Evolutionary conservation across 2,329 filamentous ascomycete species (phyloP).

Genomic region (Neonectria sp.): DNA sequence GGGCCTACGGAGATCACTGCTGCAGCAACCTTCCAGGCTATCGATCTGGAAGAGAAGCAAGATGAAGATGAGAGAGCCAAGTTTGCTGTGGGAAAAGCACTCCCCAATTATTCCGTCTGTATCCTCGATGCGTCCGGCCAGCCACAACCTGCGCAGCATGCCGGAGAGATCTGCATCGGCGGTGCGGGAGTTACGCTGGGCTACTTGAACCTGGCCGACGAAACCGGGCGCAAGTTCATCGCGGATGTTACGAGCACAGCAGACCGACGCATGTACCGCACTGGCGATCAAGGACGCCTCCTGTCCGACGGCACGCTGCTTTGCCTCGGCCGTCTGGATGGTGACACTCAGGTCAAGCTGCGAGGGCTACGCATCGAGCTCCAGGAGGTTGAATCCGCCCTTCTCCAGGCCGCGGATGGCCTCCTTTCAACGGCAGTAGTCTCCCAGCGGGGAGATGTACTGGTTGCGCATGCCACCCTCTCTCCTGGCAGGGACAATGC

Average conservation of each 20-base stretch:
- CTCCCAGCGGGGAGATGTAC: slow-evolving; percentile 19
- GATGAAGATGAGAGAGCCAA: slow-evolving; percentile 5
- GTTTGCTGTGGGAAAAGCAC: slow-evolving; percentile 33
- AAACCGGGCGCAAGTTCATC: slow-evolving; percentile 24
- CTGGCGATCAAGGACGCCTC: slow-evolving; percentile 20
- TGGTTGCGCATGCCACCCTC: slow-evolving; percentile 26
- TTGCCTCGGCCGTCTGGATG: slow-evolving; percentile 21
- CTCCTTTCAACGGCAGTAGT: slow-evolving; percentile 23
- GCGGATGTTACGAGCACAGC: background rate
- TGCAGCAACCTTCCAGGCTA: slow-evolving; percentile 20
- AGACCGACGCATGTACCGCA: slow-evolving; percentile 14
- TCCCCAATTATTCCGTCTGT: slow-evolving; percentile 56
- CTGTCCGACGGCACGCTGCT: slow-evolving; percentile 15
- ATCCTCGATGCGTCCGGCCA: slow-evolving; percentile 54
- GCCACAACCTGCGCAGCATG: slow-evolving; percentile 31
- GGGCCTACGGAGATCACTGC: slow-evolving; percentile 49
- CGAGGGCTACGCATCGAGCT: slow-evolving; percentile 26
- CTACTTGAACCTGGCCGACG: slow-evolving; percentile 52
- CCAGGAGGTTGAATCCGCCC: slow-evolving; percentile 19
- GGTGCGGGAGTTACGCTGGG: slow-evolving; percentile 58
- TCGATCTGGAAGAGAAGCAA: slow-evolving; percentile 1
- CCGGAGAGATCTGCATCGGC: slow-evolving; percentile 31
- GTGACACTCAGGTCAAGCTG: slow-evolving; percentile 22
- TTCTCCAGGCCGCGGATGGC: slow-evolving; percentile 3
- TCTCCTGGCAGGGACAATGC: background rate